phyloP scores from a whole-genome alignment of 2,329 filamentous ascomycete species.

The Cladophialophora carrionii region DNA sequence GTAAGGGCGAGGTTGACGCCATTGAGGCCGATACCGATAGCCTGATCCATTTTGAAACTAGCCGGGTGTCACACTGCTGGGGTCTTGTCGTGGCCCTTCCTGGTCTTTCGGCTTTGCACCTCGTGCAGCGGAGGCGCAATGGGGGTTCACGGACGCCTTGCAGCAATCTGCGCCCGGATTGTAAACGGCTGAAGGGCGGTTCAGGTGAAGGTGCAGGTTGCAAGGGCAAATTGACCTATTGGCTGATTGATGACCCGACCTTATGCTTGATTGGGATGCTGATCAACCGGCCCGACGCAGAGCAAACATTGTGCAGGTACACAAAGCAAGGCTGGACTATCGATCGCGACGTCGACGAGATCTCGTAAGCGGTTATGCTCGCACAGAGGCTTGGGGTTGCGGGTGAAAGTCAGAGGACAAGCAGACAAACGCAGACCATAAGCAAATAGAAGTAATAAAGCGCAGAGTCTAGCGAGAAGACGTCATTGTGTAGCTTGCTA shows the following conservation, averaged over 20 bases:
- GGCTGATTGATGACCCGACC: conserved; percentile 12
- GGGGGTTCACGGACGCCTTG: conserved; percentile 16
- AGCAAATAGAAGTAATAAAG: conserved; percentile 23
- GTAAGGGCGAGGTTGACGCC: conserved; percentile 33
- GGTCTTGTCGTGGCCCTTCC: background rate
- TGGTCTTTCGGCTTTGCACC: conserved; percentile 7
- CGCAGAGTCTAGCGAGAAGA: conserved; percentile 10
- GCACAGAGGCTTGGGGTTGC: conserved; percentile 1
- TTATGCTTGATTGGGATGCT: conserved; percentile 18
- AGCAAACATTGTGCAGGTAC: conserved; percentile 21
- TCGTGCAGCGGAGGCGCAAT: background rate
- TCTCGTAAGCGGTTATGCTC: conserved; percentile 5
- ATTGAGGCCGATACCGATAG: conserved; percentile 32
- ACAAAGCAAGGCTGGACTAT: background rate
- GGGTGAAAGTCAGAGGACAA: conserved; percentile 7
- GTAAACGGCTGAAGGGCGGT: background rate
- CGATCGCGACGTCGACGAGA: background rate
- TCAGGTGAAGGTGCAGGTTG: background rate
- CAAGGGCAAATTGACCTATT: conserved; percentile 17
- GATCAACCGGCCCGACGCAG: conserved; percentile 3
- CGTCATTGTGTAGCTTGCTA: conserved; percentile 30
- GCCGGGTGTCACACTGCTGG: conserved; percentile 18
- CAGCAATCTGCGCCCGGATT: conserved; percentile 16
- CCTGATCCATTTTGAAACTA: conserved; percentile 31
- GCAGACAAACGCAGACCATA: background rate